Base-by-base conservation (phyloP, 495 filamentous ascomycete genomes). In the Trichoderma virens region DNA sequence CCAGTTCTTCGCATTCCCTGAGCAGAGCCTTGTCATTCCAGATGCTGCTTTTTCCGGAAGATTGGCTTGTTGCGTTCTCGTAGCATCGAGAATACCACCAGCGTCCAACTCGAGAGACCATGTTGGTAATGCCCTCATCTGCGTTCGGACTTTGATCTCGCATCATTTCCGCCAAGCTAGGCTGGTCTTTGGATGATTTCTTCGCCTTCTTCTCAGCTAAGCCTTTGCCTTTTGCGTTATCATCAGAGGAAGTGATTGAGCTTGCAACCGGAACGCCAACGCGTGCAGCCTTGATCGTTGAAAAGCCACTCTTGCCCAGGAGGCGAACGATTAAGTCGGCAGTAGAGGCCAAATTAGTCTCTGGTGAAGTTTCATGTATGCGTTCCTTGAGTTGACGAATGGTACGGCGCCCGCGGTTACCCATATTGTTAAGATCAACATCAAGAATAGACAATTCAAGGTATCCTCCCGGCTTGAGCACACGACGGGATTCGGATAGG, bases 81-180 rank as follows among this genome's bases (percentile, higher is more conserved):
- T 98, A 98, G 79, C 92, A 97, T 61, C 88, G 83, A 5, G 84
- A 88, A 74, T 96, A 97, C 94, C 95, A 98, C 92, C 92, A 98
- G 43, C 95, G 80, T 18, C 94, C 95, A 8, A 98, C 93, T 65
- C 85, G 87, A 23, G 92, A 86, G 23, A 98, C 92, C 79, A 96
- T 95, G 70, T 91, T 92, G 4, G 90, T 89, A 68, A 97, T 95
- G 62, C 84, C 87, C 68, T 90, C 88, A 70, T 95, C 91, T 32
- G 78, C 83, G 6, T 85, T 82, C 23, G 80, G 78, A 3, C 83
- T 78, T 28, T 84, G 79, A 64, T 88, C 86, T 62, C 82, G 85
- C 67, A 91, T 85, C 71, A 92, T 81, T 68, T 92, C 89, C 7
- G 83, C 83, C 2, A 91, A 79, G 34, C 85, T 88, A 23, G 83